Percentiles rank a stretch among this genome's conserved stretches.
Conservation (phyloP, 805 yeast species). For the Nakazawaea ernobii region DNA sequence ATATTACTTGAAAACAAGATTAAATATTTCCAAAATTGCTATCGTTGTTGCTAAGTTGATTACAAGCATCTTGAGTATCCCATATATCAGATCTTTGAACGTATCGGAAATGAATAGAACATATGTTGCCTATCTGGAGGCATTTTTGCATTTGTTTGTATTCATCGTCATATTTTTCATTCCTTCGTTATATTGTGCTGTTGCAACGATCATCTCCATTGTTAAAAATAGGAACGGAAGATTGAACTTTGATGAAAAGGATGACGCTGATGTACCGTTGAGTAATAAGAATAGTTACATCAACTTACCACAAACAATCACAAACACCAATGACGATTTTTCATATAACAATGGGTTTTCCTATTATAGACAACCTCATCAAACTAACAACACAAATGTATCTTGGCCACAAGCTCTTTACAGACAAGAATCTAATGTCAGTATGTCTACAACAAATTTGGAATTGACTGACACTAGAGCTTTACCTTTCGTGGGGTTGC, state of each 20-base stretch:
- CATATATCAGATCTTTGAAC: slow-evolving; percentile 32
- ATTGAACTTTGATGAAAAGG: not conserved
- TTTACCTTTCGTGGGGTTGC: slow-evolving; percentile 16
- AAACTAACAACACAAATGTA: too few species aligned
- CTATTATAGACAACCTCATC: slow-evolving; percentile 5
- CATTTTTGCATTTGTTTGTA: slow-evolving; percentile 30
- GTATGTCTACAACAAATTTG: slow-evolving; percentile 12
- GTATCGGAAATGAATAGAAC: slow-evolving; percentile 33
- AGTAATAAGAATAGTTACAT: not conserved
- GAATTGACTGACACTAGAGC: slow-evolving; percentile 21
- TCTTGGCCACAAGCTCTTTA: not conserved
- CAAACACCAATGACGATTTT: not conserved
- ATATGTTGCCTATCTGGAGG: slow-evolving; percentile 37
- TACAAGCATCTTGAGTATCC: slow-evolving; percentile 35
- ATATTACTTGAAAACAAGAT: slow-evolving; percentile 25
- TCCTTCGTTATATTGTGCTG: slow-evolving; percentile 21
- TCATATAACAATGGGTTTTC: not conserved
- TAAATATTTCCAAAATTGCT: slow-evolving; percentile 25
- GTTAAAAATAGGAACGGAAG: slow-evolving; percentile 14
- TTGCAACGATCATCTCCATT: slow-evolving; percentile 14
- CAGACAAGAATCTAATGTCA: slow-evolving; percentile 3
- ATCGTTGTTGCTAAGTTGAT: slow-evolving; percentile 33
- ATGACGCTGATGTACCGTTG: slow-evolving; percentile 7
- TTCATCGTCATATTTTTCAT: slow-evolving; percentile 19
- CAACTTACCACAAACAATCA: not conserved